phyloP scores from a whole-genome alignment of 148 eudicot genomes.

The Oxyria digyna region DNA sequence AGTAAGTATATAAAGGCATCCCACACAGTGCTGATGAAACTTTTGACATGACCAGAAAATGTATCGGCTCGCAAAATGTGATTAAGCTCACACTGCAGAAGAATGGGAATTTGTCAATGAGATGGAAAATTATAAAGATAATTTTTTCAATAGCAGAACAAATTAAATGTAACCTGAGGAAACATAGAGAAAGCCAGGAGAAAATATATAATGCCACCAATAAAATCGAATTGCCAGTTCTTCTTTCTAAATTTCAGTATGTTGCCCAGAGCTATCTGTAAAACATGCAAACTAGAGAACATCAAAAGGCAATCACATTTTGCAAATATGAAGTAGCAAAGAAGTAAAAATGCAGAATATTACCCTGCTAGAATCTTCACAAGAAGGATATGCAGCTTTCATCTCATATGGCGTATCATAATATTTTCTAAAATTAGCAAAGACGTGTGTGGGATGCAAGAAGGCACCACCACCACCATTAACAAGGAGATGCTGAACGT shows the following conservation, averaged over 20 bases:
- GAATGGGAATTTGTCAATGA: conserved; percentile 15
- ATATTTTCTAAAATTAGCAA: conserved; percentile 49
- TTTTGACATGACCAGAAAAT: conserved; percentile 75
- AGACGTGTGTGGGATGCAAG: conserved; percentile 97
- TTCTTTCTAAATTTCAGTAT: conserved; percentile 96
- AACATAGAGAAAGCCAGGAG: conserved; percentile 89
- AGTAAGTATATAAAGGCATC: conserved; percentile 58
- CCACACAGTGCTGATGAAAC: conserved; percentile 72
- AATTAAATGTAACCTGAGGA: conserved; percentile 57
- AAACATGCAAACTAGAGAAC: background rate
- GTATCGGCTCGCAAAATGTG: conserved; percentile 77
- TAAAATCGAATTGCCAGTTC: conserved; percentile 97
- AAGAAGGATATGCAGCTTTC: conserved; percentile 82
- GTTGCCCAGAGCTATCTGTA: conserved; percentile 96
- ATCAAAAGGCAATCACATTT: background rate
- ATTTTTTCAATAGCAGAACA: background rate
- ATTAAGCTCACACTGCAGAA: conserved; percentile 69
- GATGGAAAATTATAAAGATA: background rate
- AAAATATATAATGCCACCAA: conserved; percentile 95
- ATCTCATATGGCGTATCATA: conserved; percentile 52
- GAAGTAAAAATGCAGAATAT: background rate
- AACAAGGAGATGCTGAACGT: conserved; percentile 87
- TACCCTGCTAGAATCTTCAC: conserved; percentile 97
- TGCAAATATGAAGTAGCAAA: background rate
- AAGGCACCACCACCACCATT: conserved; percentile 99